Percentiles rank a stretch among this genome's conserved stretches.
Conservation (phyloP, 164 flowering plant species). For the Hamamelis virginiana region DNA sequence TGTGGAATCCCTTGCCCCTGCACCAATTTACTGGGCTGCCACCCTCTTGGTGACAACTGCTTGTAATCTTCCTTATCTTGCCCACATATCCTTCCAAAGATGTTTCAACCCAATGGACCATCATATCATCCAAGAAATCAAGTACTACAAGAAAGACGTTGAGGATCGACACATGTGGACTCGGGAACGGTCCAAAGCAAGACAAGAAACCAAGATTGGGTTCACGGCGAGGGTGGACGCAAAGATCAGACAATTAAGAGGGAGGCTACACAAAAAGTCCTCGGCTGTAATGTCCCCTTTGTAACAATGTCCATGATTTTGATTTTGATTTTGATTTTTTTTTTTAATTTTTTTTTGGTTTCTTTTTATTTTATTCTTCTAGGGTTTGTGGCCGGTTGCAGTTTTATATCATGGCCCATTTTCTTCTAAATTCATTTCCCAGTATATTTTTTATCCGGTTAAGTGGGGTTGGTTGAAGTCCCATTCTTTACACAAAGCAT, state of each 20-base stretch:
- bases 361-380: not conserved
- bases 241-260: slow-evolving; percentile 76
- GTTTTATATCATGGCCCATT: not conserved
- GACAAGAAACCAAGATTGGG: slow-evolving; percentile 90
- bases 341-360: too few species aligned
- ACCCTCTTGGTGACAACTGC: slow-evolving; percentile 57
- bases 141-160: slow-evolving; percentile 81
- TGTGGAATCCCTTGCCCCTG: slow-evolving; percentile 77
- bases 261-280: slow-evolving; percentile 64
- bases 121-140: slow-evolving; percentile 92
- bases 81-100: slow-evolving; percentile 76
- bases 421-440: slow-evolving; percentile 6
- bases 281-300: slow-evolving; percentile 23
- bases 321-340: too few species aligned
- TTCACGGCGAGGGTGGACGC: slow-evolving; percentile 95
- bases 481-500: slow-evolving; percentile 18
- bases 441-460: slow-evolving; percentile 5
- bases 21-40: slow-evolving; percentile 79
- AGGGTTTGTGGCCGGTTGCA: slow-evolving; percentile 10
- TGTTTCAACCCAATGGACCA: slow-evolving; percentile 88
- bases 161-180: slow-evolving; percentile 85
- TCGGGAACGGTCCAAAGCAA: slow-evolving; percentile 79
- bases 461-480: slow-evolving; percentile 16
- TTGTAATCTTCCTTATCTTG: slow-evolving; percentile 73
- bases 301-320: slow-evolving; percentile 11